These are phyloP conservation scores for Amanita jacksonii DNA, from an alignment of 768 basidiomycete species.

Conservation along the genomic window DNA sequence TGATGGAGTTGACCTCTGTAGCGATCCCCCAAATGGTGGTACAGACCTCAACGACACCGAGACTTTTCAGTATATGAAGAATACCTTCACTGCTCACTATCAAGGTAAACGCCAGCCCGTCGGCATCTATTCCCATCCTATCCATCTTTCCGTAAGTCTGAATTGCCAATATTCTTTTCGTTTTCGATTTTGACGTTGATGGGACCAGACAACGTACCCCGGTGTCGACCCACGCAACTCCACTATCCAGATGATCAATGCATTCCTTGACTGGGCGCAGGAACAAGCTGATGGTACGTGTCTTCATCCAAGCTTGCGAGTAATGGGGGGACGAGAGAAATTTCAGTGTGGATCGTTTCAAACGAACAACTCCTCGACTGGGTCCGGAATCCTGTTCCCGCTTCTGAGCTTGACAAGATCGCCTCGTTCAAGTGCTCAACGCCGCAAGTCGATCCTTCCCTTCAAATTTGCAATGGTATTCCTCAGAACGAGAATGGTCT, in stretches of 20 bases:
- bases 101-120: constrained; percentile 68
- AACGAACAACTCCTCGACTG: constrained; percentile 64
- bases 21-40: constrained; percentile 47
- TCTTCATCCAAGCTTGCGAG: background rate
- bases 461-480: constrained; percentile 71
- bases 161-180: background rate
- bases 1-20: constrained; percentile 13
- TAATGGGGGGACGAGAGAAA: no score
- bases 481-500: constrained; percentile 57
- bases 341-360: constrained; percentile 69
- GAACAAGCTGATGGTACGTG: constrained; percentile 48
- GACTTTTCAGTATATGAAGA: constrained; percentile 64
- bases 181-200: constrained; percentile 6
- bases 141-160: constrained; percentile 58
- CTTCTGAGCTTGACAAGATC: constrained; percentile 45
- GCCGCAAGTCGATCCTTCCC: constrained; percentile 43
- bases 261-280: constrained; percentile 79
- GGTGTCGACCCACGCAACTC: constrained; percentile 40
- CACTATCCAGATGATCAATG: constrained; percentile 68
- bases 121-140: constrained; percentile 75
- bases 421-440: constrained; percentile 52
- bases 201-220: constrained; percentile 41
- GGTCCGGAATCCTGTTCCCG: constrained; percentile 60
- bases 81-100: constrained; percentile 67
- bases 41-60: constrained; percentile 44